These are phyloP conservation scores for Malus fusca DNA, from an alignment of 306 rosid genomes.

Conservation along the genomic window DNA sequence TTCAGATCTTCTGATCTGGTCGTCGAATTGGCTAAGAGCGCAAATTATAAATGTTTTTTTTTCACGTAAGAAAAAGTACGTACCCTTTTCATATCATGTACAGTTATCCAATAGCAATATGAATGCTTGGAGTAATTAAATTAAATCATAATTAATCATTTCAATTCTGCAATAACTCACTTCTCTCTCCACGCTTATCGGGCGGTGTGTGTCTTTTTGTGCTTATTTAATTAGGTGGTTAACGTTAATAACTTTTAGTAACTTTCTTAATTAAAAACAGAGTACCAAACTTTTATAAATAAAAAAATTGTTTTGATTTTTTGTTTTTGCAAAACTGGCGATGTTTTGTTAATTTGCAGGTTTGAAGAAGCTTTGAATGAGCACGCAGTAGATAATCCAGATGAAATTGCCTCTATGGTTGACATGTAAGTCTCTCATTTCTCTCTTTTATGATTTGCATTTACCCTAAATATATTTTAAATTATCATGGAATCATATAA, in stretches of 20 bases:
- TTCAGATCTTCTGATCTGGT: neutral
- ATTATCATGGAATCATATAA: neutral
- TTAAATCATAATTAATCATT: neutral
- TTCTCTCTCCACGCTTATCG: slow-evolving; percentile 3
- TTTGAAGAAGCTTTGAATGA: slow-evolving; percentile 32
- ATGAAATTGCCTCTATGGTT: slow-evolving; percentile 73
- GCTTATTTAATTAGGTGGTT: slow-evolving; percentile 6
- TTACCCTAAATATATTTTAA: neutral
- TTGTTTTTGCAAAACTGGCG: neutral
- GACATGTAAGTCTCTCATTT: slow-evolving; percentile 45
- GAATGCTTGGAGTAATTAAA: neutral
- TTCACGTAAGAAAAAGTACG: neutral
- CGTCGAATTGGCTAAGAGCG: slow-evolving; percentile 9
- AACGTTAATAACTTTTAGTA: neutral
- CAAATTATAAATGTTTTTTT: neutral
- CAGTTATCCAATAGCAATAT: neutral
- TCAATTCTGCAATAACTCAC: neutral
- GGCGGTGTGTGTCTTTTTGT: neutral
- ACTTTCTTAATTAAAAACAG: neutral
- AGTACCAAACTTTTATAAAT: neutral
- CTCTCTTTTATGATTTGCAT: neutral
- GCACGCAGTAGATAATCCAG: slow-evolving; percentile 84
- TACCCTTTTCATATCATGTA: neutral
- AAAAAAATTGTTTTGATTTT: too few species aligned
- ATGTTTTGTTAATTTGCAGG: slow-evolving; percentile 29